phyloP scores from a whole-genome alignment of 257 asterid species.

The Anisodus acutangulus region DNA sequence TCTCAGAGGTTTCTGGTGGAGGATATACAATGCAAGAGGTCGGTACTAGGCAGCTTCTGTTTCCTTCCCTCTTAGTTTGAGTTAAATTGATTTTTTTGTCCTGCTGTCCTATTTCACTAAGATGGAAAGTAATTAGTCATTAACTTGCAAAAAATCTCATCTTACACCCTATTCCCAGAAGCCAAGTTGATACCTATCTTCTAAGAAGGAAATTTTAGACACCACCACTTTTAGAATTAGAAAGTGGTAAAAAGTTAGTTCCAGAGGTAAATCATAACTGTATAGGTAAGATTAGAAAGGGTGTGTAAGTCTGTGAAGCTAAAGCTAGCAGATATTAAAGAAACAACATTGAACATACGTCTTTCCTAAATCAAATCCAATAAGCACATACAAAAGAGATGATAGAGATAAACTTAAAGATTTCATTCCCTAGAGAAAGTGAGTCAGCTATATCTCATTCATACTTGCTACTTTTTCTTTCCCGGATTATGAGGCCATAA shows the following conservation, averaged over 20 bases:
- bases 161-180: background rate
- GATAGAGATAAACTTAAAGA: too few relatives aligned
- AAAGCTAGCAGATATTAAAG: background rate
- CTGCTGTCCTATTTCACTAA: background rate
- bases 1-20: background rate
- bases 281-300: background rate
- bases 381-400: background rate
- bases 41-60: background rate
- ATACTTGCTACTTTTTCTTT: background rate
- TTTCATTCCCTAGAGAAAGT: too few relatives aligned
- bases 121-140: background rate
- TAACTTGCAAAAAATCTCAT: background rate
- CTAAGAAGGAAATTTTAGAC: background rate
- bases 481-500: background rate
- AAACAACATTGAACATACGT: background rate
- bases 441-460: too few relatives aligned
- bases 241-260: background rate
- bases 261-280: background rate
- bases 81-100: background rate
- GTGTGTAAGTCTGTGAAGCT: background rate
- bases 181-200: too few relatives aligned
- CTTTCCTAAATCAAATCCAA: background rate
- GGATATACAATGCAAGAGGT: background rate
- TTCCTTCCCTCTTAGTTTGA: background rate
- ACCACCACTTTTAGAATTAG: background rate